Conservation (phyloP, 192 early-diverging fungal genomes). For the Phlyctochytrium arcticum region DNA sequence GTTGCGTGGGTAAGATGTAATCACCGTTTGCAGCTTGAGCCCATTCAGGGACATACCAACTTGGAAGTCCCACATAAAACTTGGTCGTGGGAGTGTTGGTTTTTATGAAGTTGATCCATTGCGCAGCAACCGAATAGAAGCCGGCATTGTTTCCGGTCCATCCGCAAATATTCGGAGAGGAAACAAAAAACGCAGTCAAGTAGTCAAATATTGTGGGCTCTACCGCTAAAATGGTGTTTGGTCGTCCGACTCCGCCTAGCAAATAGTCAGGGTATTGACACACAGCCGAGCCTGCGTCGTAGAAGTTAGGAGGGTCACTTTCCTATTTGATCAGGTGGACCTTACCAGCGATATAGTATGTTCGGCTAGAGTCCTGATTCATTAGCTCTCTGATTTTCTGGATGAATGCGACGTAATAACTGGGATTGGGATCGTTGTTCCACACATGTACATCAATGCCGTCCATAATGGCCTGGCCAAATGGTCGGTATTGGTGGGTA, state of each 20-base stretch:
- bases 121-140: slow-evolving; percentile 16
- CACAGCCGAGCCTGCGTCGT: slow-evolving; percentile 19
- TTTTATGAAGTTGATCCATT: slow-evolving; percentile 15
- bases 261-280: slow-evolving; percentile 29
- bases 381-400: slow-evolving; percentile 10
- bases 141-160: slow-evolving; percentile 25
- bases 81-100: neutral
- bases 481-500: slow-evolving; percentile 54
- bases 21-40: slow-evolving; percentile 24
- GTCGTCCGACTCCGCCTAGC: neutral
- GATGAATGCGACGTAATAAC: slow-evolving; percentile 12
- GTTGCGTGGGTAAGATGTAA: slow-evolving; percentile 19
- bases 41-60: slow-evolving; percentile 12
- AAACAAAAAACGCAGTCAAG: slow-evolving; percentile 26
- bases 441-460: slow-evolving; percentile 46
- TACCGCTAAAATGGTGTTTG: neutral
- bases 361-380: neutral
- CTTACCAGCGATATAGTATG: slow-evolving; percentile 4
- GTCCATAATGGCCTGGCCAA: slow-evolving; percentile 65
- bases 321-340: too few relatives aligned
- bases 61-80: slow-evolving; percentile 17
- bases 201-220: slow-evolving; percentile 18
- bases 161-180: slow-evolving; percentile 20
- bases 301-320: too few relatives aligned
- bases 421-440: slow-evolving; percentile 27